A percentile compares a stretch with the other conserved stretches of the same genome.
Evolutionary conservation across 768 basidiomycete genomes (phyloP).

Genomic region (Glaciozyma martinii): DNA sequence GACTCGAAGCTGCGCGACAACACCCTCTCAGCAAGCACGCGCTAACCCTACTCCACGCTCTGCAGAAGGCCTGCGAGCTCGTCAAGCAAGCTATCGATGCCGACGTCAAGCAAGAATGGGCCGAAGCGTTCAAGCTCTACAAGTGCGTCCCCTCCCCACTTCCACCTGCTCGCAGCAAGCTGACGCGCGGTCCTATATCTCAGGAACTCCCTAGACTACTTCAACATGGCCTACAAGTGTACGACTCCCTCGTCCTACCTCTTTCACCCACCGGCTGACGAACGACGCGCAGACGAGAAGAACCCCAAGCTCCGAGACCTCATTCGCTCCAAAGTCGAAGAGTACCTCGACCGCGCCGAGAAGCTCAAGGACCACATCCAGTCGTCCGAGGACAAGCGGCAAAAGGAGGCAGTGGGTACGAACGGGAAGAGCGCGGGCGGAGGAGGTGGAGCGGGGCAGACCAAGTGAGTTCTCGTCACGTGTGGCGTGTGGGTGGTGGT

Average conservation of each 20-base stretch:
- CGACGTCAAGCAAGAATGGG: slow-evolving; percentile 85
- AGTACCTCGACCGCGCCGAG: slow-evolving; percentile 87
- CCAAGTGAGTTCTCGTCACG: slow-evolving; percentile 11
- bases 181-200: slow-evolving; percentile 38
- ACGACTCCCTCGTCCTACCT: neutral
- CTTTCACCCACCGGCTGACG: neutral
- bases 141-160: slow-evolving; percentile 7
- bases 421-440: slow-evolving; percentile 46
- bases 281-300: slow-evolving; percentile 62
- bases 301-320: slow-evolving; percentile 82
- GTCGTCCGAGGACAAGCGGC: slow-evolving; percentile 55
- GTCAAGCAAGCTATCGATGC: slow-evolving; percentile 56
- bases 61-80: slow-evolving; percentile 48
- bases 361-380: slow-evolving; percentile 75
- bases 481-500: neutral
- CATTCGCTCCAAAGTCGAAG: slow-evolving; percentile 77
- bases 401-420: slow-evolving; percentile 48
- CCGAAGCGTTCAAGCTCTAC: slow-evolving; percentile 69
- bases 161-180: neutral
- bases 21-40: too few species aligned
- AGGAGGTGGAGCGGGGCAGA: slow-evolving; percentile 33
- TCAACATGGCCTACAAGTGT: slow-evolving; percentile 96
- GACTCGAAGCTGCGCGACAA: too few species aligned
- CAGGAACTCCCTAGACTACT: slow-evolving; percentile 92
- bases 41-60: too few species aligned